Base-by-base conservation (phyloP, 345 rosid genomes). In the Syzygium jambos region DNA sequence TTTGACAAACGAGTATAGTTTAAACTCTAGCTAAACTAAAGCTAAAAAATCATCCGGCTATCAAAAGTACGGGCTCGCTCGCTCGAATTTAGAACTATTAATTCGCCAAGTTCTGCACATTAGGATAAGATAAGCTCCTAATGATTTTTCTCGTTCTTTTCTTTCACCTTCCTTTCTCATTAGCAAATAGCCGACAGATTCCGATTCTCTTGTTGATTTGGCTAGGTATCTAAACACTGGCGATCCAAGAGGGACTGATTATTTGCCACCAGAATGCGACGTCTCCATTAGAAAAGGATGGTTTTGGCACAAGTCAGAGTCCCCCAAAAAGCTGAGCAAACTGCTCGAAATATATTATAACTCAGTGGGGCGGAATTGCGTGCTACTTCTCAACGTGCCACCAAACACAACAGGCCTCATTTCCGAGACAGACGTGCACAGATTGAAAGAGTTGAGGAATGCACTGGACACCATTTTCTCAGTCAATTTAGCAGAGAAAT, bases 181-280 rank as follows among this genome's bases (percentile, higher is more conserved):
- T 16, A 21, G 57, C 23, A 8, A 55, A 55, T 21, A 11, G 25
- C 59, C 9, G 59, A 73, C 9, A 7, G 80, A 34, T 73, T 11
- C 27, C 25, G 7, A 41, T 85, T 16, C 49, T 41, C 9, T 23
- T 53, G 54, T 87, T 9, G 19, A 65, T 90, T 88, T 88, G 30
- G 68, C 61, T 90, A 95, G 95, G 10, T 95, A 95, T 86, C 91
- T 95, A 11, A 93, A 85, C 55, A 89, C 90, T 1, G 98, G 98
- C 30, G 98, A 95, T 78, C 93, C 95, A 41, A 89, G 82, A 85
- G 98, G 95, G 87, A 92, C 94, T 5, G 92, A 93, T 65, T 95
- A 96, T 93, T 5, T 95, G 30, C 98, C 98, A 0, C 91, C 96
- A 27, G 98, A 95, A 84, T 95, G 98, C 51, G 98, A 95, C 82